A percentile compares a stretch with the other conserved stretches of the same genome.
These are phyloP conservation scores for Salix koriyanagi DNA, from an alignment of 345 rosid species.

Conservation along the genomic window DNA sequence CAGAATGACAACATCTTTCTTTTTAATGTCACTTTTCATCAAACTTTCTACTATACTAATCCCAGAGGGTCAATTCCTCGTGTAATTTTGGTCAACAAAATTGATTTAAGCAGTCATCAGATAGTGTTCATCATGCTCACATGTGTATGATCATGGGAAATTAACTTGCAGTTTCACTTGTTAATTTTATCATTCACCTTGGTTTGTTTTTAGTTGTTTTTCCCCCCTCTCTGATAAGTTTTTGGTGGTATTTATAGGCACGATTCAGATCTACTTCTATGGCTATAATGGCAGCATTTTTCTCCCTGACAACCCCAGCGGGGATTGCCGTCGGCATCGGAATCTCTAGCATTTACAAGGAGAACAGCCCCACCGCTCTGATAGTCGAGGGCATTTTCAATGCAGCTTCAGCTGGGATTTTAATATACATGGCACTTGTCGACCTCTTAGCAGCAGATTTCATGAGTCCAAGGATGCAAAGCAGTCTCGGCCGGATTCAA, in stretches of 20 bases:
- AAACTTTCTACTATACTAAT: too few relatives aligned
- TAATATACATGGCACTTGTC: conserved; percentile 80
- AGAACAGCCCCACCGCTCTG: conserved; percentile 42
- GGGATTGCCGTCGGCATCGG: conserved; percentile 67
- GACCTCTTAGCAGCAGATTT: conserved; percentile 73
- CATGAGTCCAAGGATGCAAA: conserved; percentile 53
- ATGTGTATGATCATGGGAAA: not conserved
- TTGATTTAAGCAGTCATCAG: not conserved
- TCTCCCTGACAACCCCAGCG: conserved; percentile 58
- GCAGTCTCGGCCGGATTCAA: conserved; percentile 42
- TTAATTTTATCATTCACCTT: not conserved
- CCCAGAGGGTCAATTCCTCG: not conserved
- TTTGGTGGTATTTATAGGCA: conserved; percentile 30
- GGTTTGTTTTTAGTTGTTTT: not conserved
- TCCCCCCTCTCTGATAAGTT: not conserved
- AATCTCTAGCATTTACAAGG: conserved; percentile 41
- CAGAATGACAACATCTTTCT: conserved; percentile 23
- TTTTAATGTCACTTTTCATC: not conserved
- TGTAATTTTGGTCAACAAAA: not conserved
- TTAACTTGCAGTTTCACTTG: not conserved
- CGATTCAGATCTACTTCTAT: conserved; percentile 38
- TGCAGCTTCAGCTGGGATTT: conserved; percentile 66
- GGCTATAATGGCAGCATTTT: conserved; percentile 64
- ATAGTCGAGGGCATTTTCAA: conserved; percentile 58
- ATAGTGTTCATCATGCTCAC: not conserved